Percentiles rank a stretch among this genome's conserved stretches.
These are phyloP conservation scores for Trichoderma sp. DNA, from an alignment of 2,329 filamentous ascomycete genomes.

Conservation along the genomic window DNA sequence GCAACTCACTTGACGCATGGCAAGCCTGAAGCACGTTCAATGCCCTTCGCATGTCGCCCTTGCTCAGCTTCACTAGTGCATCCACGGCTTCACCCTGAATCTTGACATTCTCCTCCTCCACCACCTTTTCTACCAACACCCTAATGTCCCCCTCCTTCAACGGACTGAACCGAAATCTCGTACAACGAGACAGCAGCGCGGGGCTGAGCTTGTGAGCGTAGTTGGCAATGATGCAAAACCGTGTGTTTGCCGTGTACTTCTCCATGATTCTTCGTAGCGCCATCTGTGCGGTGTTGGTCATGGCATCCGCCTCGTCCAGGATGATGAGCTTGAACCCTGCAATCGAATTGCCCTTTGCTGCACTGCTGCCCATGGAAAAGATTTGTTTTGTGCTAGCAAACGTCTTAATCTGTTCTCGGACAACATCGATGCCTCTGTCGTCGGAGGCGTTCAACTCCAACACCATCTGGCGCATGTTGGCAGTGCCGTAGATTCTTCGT, in stretches of 20 bases:
- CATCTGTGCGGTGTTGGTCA: slow-evolving; percentile 99
- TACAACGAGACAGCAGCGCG: slow-evolving; percentile 87
- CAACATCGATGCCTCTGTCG: slow-evolving; percentile 95
- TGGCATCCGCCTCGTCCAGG: slow-evolving; percentile 97
- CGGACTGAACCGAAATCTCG: slow-evolving; percentile 90
- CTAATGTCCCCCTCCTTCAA: slow-evolving; percentile 86
- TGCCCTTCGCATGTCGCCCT: slow-evolving; percentile 93
- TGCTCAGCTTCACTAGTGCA: slow-evolving; percentile 80
- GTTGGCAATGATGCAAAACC: slow-evolving; percentile 98
- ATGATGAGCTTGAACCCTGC: slow-evolving; percentile 94
- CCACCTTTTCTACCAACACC: slow-evolving; percentile 80
- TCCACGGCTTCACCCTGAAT: slow-evolving; percentile 79
- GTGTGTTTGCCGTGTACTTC: slow-evolving; percentile 95
- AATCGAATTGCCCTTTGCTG: slow-evolving; percentile 46
- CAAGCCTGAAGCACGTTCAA: slow-evolving; percentile 96
- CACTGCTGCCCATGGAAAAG: slow-evolving; percentile 64
- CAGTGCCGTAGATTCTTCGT: slow-evolving; percentile 83
- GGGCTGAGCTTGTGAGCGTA: slow-evolving; percentile 98
- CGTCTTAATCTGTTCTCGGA: slow-evolving; percentile 98
- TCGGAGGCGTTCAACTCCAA: slow-evolving; percentile 96
- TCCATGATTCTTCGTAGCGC: slow-evolving; percentile 96
- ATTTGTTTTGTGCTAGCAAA: slow-evolving; percentile 98
- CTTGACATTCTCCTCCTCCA: slow-evolving; percentile 80
- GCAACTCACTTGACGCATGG: slow-evolving; percentile 75
- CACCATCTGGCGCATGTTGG: slow-evolving; percentile 97